Evolutionary conservation across 768 basidiomycete genomes (phyloP).

Genomic region (Coprinellus micaceus): DNA sequence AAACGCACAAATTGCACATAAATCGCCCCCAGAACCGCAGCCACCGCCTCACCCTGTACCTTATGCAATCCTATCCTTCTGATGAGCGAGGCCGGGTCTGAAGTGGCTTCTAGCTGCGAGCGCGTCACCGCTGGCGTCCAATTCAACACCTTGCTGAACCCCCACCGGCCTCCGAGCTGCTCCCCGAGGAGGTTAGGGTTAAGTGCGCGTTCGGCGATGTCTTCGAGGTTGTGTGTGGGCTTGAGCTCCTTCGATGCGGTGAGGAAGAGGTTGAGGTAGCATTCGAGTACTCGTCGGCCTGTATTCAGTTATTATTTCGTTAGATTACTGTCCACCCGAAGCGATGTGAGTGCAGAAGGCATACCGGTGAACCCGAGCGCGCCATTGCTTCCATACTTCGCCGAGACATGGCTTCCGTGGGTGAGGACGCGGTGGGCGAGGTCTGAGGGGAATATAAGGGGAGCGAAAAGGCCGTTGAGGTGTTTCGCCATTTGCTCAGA

Average conservation of each 20-base stretch:
- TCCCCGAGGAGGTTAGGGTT: conserved; percentile 73
- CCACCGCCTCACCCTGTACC: conserved; percentile 72
- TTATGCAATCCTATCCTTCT: conserved; percentile 68
- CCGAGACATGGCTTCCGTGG: conserved; percentile 69
- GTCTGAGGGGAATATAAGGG: conserved; percentile 66
- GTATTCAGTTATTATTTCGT: neutral
- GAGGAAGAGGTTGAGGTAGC: conserved; percentile 72
- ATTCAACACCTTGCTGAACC: conserved; percentile 64
- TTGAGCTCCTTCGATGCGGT: conserved; percentile 48
- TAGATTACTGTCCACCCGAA: neutral
- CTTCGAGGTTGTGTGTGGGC: conserved; percentile 54
- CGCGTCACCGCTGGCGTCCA: conserved; percentile 63
- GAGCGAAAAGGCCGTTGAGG: conserved; percentile 58
- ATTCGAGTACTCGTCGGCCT: conserved; percentile 77
- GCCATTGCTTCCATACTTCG: conserved; percentile 67
- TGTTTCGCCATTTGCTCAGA: conserved; percentile 42
- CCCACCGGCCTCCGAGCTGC: conserved; percentile 73
- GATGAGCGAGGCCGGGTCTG: conserved; percentile 34
- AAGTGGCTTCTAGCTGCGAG: conserved; percentile 26
- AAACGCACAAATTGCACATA: conserved; percentile 73
- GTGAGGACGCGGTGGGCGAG: conserved; percentile 73
- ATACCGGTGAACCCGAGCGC: conserved; percentile 70
- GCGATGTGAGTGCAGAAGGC: conserved; percentile 18
- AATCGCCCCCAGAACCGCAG: conserved; percentile 72
- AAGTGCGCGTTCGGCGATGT: conserved; percentile 51